These are phyloP conservation scores for Apiosordaria backusii DNA, from an alignment of 495 filamentous ascomycete genomes.

Conservation along the genomic window DNA sequence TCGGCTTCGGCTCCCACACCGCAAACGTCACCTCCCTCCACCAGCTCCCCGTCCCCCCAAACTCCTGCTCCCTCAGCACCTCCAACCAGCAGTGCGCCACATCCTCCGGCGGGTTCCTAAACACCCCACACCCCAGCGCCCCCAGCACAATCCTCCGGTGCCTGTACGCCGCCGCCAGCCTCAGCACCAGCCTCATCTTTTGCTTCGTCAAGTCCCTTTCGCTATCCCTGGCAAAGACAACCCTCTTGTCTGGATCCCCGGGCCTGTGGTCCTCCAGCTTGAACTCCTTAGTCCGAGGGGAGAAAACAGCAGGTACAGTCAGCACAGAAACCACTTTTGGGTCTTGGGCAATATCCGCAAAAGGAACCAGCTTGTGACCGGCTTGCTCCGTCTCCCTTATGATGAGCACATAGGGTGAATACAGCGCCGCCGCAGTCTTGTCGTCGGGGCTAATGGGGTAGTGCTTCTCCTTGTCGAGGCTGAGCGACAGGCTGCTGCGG, in stretches of 20 bases:
- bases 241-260: constrained; percentile 1
- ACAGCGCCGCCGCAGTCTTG: constrained; percentile 40
- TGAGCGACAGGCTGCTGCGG: constrained; percentile 53
- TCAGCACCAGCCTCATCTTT: constrained; percentile 57
- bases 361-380: constrained; percentile 34
- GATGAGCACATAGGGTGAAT: constrained; percentile 55
- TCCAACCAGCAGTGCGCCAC: constrained; percentile 56
- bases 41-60: constrained; percentile 52
- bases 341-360: background rate
- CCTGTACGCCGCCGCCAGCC: constrained; percentile 48
- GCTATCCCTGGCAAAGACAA: constrained; percentile 26
- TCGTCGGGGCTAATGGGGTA: constrained; percentile 46
- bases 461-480: constrained; percentile 39
- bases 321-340: constrained; percentile 53
- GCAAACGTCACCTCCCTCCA: constrained; percentile 53
- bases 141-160: constrained; percentile 57
- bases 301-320: constrained; percentile 46
- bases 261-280: background rate
- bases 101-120: constrained; percentile 52
- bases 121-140: constrained; percentile 62
- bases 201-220: constrained; percentile 48
- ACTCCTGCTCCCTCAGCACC: constrained; percentile 57
- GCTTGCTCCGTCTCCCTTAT: constrained; percentile 43
- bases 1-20: constrained; percentile 23
- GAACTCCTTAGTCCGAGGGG: background rate